Evolutionary conservation across 306 rosid genomes (phyloP).

Genomic region (Vigna nakashimae): DNA sequence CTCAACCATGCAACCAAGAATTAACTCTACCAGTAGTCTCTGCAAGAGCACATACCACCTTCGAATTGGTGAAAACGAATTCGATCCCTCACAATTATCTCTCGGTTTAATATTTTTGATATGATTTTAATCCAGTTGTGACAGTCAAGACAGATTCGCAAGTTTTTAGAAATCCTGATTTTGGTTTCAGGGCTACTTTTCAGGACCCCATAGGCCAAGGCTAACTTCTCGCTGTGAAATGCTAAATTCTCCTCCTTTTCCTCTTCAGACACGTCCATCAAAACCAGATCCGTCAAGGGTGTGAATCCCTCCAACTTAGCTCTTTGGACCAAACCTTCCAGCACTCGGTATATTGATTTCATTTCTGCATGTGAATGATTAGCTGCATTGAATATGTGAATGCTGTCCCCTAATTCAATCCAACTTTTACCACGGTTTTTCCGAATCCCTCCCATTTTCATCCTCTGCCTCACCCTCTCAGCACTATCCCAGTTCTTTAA

Average conservation of each 20-base stretch:
- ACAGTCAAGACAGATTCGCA: conserved; percentile 60
- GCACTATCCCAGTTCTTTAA: conserved; percentile 70
- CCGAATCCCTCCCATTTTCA: conserved; percentile 61
- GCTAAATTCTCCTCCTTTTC: conserved; percentile 72
- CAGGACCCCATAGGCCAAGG: conserved; percentile 68
- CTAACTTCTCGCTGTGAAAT: conserved; percentile 73
- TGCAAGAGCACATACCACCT: conserved; percentile 71
- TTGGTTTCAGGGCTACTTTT: conserved; percentile 72
- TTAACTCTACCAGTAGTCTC: conserved; percentile 71
- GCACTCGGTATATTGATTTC: conserved; percentile 57
- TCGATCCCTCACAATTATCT: conserved; percentile 74
- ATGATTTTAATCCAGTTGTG: conserved; percentile 65
- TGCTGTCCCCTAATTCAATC: conserved; percentile 60
- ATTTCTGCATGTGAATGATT: conserved; percentile 65
- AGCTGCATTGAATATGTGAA: conserved; percentile 70
- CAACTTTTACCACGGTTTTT: conserved; percentile 74
- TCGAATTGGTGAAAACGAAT: conserved; percentile 78
- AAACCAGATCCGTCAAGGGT: conserved; percentile 69
- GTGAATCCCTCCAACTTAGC: conserved; percentile 62
- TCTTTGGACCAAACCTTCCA: conserved; percentile 63
- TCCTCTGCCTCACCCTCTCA: conserved; percentile 65
- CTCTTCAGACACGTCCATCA: conserved; percentile 86
- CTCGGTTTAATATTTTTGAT: conserved; percentile 60
- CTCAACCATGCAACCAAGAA: conserved; percentile 37
- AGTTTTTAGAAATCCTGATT: conserved; percentile 69